Base-by-base conservation (phyloP, 495 filamentous ascomycete genomes). In the Aspergillus mulundensis region DNA sequence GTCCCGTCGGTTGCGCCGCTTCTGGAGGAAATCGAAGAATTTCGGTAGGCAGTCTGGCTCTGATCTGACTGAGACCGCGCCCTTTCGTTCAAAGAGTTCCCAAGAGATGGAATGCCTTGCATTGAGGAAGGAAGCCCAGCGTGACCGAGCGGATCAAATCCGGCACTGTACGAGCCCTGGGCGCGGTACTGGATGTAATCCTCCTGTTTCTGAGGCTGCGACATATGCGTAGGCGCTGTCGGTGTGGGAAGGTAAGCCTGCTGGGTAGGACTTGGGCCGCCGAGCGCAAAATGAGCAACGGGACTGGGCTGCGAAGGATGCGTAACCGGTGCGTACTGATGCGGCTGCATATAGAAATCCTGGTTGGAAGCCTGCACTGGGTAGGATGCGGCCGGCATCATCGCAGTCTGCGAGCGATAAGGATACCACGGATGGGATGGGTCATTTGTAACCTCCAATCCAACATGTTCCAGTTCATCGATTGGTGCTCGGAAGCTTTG, bases 401-500 rank as follows among this genome's bases (percentile, higher is more conserved):
- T 61, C n/a, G n/a, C n/a, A n/a, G n/a, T n/a, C 46, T 68, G 70
- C 0, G 71, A 65, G 41, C 73, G 74, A 58, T 75, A 78, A 14
- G 71, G 66, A 58, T 76, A 78, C 11, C 74, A 46, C 1, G 70
- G 62, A 54, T 73, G 70, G 4, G 70, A 61, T 2, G 70, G 69
- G 40, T 78, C 71, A 39, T 70, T 69, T 14, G 70, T 38, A 51
- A 62, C 71, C 23, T 76, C 75, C 54, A 76, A 55, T 18, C 70
- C 70, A 38, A 67, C 71, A 38, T 73, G 70, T 20, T 80, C 81
- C 12, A 76, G 62, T 38, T 87, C 84, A 48, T 88, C 85, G 41
- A 89, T 75, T 3, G 84, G 84, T 8, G 81, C 78, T 14, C 87
- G 80, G 73, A 91, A 91, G 65, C 84, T 89, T 56, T 87, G 84